Evolutionary conservation across 768 basidiomycete genomes (phyloP), one percentile per base, ranked within the genome.

Genomic region (Tephrocybe sp.): DNA sequence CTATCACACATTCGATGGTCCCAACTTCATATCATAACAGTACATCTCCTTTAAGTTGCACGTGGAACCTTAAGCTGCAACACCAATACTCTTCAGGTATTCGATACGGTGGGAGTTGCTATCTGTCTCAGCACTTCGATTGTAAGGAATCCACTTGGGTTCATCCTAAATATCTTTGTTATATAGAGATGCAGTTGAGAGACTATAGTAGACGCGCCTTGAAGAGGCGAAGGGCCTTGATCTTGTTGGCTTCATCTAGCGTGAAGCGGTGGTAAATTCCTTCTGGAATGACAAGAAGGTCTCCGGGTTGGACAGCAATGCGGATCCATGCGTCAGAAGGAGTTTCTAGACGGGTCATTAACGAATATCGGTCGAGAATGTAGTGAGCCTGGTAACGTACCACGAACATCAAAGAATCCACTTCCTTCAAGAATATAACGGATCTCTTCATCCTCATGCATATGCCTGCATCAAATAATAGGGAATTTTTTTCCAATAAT

Each of bases 371-470:
- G 12, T 39, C 20, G 40, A 38, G 36, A 51, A 40, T 16, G 12
- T 30, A 22, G 20, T 9, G 4, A 36, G 5, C 9, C 43, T 17
- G 11, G 20, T 13, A 20, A 60, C 83, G 49, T 57, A 90, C 90
- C 90, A 52, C 93, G 79, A 35, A 98, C 81, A 59, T 98, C 95
- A 63, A 97, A 98, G 75, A 84, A 98, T 0, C 92, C 94, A 33
- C 81, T 83, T n/a, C 95, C 95, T 0, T 78, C 74, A 35, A 92
- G 76, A 59, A 95, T 83, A 60, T 90, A 98, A 7, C 94, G 77
- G 62, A 95, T 96, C 69, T 98, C 94, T 62, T 98, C 94, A 60
- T 97, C 94, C 66, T 97, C 92, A 60, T 97, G 95, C 75, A 98
- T 79, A 60, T 97, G 93, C 60, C 90, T 91, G 57, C 17, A 52